phyloP scores from a whole-genome alignment of 2,329 filamentous ascomycete genomes.

The Fusarium dlaminii region DNA sequence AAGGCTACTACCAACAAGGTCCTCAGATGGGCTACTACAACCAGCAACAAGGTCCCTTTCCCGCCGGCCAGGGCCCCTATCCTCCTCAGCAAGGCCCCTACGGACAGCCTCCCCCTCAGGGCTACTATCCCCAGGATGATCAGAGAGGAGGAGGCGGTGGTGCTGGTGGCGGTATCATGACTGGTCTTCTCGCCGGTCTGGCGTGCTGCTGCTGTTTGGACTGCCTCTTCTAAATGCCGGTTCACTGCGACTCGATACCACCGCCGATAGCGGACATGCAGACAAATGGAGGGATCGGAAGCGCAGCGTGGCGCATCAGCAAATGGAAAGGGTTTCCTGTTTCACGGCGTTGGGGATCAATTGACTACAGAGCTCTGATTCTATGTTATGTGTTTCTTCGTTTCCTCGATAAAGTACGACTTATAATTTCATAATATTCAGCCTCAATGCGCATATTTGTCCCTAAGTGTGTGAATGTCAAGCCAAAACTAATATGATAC shows the following conservation, averaged over 20 bases:
- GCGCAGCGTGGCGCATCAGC: slow-evolving; percentile 27
- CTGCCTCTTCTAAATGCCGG: slow-evolving; percentile 58
- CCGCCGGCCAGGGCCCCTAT: slow-evolving; percentile 48
- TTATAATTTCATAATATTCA: slow-evolving; percentile 35
- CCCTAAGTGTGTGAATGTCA: not conserved
- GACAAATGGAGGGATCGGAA: not conserved
- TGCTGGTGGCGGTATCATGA: slow-evolving; percentile 49
- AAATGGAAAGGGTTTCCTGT: slow-evolving; percentile 16
- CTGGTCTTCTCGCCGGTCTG: slow-evolving; percentile 59
- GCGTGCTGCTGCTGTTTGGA: slow-evolving; percentile 70
- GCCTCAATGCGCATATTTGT: not conserved
- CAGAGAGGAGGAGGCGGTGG: slow-evolving; percentile 45
- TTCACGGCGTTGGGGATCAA: slow-evolving; percentile 36
- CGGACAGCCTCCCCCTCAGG: slow-evolving; percentile 48
- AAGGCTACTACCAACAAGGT: slow-evolving; percentile 43
- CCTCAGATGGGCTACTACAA: slow-evolving; percentile 46
- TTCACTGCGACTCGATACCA: slow-evolving; percentile 12
- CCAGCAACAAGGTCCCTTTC: slow-evolving; percentile 47
- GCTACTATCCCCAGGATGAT: slow-evolving; percentile 48
- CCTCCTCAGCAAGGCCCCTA: slow-evolving; percentile 51
- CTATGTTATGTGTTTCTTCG: slow-evolving; percentile 23
- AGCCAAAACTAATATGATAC: slow-evolving; percentile 1
- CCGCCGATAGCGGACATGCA: not conserved
- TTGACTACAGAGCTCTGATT: slow-evolving; percentile 23
- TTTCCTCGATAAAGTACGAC: slow-evolving; percentile 30